These are phyloP conservation scores for Sporothrix sp. DNA, from an alignment of 2,329 filamentous ascomycete genomes.

Conservation along the genomic window DNA sequence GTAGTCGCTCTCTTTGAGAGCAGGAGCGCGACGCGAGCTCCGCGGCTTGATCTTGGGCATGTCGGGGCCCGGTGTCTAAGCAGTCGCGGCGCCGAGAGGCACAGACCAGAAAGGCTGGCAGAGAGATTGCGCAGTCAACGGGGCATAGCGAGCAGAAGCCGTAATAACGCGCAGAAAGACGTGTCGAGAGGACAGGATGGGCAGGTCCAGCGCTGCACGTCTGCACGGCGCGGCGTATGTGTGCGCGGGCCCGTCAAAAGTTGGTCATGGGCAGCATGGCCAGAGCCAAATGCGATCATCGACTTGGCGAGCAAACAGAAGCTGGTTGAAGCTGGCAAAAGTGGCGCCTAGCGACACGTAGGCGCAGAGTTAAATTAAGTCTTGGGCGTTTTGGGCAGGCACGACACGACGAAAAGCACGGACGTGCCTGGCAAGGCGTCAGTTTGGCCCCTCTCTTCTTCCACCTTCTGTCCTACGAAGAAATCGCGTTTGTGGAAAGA, in stretches of 20 bases:
- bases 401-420: not conserved
- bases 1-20: conserved; percentile 51
- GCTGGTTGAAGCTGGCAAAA: not conserved
- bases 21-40: conserved; percentile 45
- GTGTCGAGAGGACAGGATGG: too few species aligned
- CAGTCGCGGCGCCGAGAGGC: not conserved
- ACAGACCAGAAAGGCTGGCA: not conserved
- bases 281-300: not conserved
- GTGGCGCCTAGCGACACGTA: not conserved
- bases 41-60: conserved; percentile 34
- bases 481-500: too few species aligned
- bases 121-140: too few species aligned
- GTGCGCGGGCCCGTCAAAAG: not conserved
- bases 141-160: not conserved
- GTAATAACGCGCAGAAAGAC: too few species aligned
- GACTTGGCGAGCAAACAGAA: conserved; percentile 1
- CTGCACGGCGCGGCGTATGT: not conserved
- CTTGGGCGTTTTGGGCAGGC: not conserved
- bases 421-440: not conserved
- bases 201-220: not conserved
- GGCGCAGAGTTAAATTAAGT: conserved; percentile 1
- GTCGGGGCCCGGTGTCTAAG: conserved; percentile 12
- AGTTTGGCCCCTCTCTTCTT: not conserved
- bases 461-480: too few species aligned
- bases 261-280: conserved; percentile 1